These are phyloP conservation scores for Bidens hawaiensis DNA, from an alignment of 140 eudicot genomes.

Conservation along the genomic window DNA sequence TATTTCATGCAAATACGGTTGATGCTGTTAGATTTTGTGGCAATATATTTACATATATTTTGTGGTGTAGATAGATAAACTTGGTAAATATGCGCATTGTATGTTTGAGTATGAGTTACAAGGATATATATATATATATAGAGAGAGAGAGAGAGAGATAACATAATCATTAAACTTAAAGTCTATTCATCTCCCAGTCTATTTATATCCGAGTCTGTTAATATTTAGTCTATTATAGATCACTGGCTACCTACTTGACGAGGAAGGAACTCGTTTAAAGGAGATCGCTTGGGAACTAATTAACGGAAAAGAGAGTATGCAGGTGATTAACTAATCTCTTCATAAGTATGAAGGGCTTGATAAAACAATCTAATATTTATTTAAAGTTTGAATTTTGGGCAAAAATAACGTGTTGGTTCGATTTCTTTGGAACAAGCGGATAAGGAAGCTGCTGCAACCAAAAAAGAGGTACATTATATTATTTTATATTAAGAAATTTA, in stretches of 20 bases:
- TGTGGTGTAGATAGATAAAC: too few species aligned
- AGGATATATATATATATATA: too few species aligned
- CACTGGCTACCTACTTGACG: constrained; percentile 46
- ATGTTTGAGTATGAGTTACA: too few species aligned
- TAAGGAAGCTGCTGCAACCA: constrained; percentile 56
- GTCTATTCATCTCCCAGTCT: too few species aligned
- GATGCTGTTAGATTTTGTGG: background rate
- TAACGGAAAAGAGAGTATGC: constrained; percentile 51
- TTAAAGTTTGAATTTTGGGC: background rate
- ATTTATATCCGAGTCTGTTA: too few species aligned
- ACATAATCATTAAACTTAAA: too few species aligned
- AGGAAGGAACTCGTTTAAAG: constrained; percentile 50
- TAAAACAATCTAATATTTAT: too few species aligned
- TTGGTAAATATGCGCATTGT: too few species aligned
- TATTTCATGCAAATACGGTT: too few species aligned
- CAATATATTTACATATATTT: background rate
- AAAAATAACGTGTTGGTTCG: background rate
- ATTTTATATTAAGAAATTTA: too few species aligned
- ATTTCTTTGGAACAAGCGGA: constrained; percentile 59
- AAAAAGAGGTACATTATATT: constrained; percentile 18
- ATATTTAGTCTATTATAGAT: too few species aligned
- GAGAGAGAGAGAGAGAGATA: too few species aligned
- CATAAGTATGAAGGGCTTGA: background rate
- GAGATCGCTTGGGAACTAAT: constrained; percentile 64
- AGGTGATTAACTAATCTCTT: constrained; percentile 37